Base-by-base conservation (phyloP, 2,329 filamentous ascomycete genomes). In the Lithohypha guttulata region DNA sequence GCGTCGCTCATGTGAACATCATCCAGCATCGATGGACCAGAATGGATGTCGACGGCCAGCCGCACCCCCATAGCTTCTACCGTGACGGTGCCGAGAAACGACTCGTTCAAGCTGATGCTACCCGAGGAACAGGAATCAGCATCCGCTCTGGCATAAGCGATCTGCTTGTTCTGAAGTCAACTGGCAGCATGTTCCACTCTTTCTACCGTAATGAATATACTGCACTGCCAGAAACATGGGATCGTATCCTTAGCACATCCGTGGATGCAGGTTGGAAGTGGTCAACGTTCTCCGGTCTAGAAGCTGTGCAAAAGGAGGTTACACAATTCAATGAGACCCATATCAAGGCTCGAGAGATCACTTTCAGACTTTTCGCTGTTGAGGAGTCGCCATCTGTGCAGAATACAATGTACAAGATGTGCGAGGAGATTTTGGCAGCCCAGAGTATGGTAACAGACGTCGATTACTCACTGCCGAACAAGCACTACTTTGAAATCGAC, bases 391-490 rank as follows among this genome's bases (percentile, higher is more conserved):
- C 91, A 32, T 93, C 84, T 53, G 91, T 98, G 17, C 91, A 98
- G 66, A 80, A 79, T 53, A 96, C 89, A 45, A 96, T 98, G 91
- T 98, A 95, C 70, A 93, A 95, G 70, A 98, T 98, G 89, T 79
- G 75, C 53, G 81, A 89, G 60, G 69, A 80, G 60, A 94, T 98
- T 51, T 69, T 98, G 38, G 80, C 74, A 6, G 75, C 70, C 15
- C 82, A 79, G 17, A 81, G 85, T 10, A 69, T 79, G 47, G 73
- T 86, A 15, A 74, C 80, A 30, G 69, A 71, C 15, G 84, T 91
- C 28, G 75, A 81, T 53, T 96, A 95, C 59, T 71, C 80, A 6
- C 70, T 98, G 55, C 91, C 91, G 8, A 98, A 98, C 70, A 96
- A 95, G 69, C 91, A 98, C 65, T 96, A 95, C 67, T 96, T 96